Evolutionary conservation across 2,329 filamentous ascomycete genomes (phyloP).

Genomic region (Rhexocercosporidium sp.): DNA sequence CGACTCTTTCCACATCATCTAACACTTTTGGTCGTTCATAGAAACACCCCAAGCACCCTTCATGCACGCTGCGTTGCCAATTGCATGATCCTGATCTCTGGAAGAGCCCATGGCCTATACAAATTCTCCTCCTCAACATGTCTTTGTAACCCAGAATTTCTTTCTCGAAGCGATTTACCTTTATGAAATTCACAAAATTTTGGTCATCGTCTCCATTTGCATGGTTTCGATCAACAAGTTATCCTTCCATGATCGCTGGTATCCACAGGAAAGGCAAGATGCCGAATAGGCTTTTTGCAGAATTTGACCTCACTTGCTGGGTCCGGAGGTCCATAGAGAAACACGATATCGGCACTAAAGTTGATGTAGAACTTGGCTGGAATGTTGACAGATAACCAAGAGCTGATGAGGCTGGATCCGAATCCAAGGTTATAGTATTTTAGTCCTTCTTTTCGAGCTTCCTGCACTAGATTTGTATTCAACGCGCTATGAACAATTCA

Average conservation of each 20-base stretch:
- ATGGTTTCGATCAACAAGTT: no score
- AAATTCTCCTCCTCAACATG: not conserved
- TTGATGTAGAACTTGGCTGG: not conserved
- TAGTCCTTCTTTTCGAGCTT: not conserved
- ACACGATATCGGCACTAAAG: not conserved
- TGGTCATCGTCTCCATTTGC: no score
- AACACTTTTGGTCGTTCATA: no score
- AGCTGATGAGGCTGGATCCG: not conserved
- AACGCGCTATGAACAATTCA: no score
- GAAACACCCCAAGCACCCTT: no score
- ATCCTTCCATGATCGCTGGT: no score
- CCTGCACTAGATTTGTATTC: not conserved
- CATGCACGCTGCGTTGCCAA: not conserved
- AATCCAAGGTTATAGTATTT: not conserved
- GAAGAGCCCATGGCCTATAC: not conserved
- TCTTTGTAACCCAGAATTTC: not conserved
- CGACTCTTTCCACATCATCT: no score
- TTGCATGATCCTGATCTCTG: slow-evolving; percentile 1
- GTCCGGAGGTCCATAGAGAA: no score
- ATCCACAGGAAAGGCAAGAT: not conserved
- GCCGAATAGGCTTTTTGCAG: not conserved
- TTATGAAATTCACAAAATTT: not conserved
- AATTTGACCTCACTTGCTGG: not conserved
- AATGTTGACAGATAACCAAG: not conserved
- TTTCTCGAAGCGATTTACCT: not conserved